Conservation (phyloP, 495 filamentous ascomycete genomes). For the Patellaria atrata region DNA sequence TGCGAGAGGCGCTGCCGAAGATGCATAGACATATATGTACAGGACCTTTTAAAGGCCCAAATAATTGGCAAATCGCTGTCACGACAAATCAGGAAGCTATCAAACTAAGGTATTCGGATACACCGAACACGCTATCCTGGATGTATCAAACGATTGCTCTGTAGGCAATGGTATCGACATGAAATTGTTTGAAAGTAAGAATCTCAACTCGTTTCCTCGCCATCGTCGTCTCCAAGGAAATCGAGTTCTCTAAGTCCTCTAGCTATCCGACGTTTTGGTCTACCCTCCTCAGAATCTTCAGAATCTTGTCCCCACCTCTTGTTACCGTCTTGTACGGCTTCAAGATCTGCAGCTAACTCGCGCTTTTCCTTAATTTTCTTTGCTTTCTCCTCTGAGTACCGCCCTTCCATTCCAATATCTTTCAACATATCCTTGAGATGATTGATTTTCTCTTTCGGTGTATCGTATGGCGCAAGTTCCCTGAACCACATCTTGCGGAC, state of each 20-base stretch:
- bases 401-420: slow-evolving; percentile 73
- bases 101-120: too few relatives aligned
- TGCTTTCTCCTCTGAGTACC: slow-evolving; percentile 73
- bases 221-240: slow-evolving; percentile 39
- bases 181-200: too few relatives aligned
- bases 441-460: slow-evolving; percentile 62
- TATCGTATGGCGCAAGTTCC: slow-evolving; percentile 63
- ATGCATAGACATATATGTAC: too few relatives aligned
- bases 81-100: too few relatives aligned
- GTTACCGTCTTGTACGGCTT: slow-evolving; percentile 63
- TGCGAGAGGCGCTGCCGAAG: too few relatives aligned
- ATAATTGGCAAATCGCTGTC: too few relatives aligned
- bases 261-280: slow-evolving; percentile 15
- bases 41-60: too few relatives aligned
- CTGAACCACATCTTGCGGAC: slow-evolving; percentile 84
- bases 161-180: too few relatives aligned
- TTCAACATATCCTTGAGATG: slow-evolving; percentile 66
- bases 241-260: slow-evolving; percentile 35
- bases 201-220: slow-evolving; percentile 22
- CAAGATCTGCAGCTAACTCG: slow-evolving; percentile 69
- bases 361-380: slow-evolving; percentile 69
- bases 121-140: too few relatives aligned
- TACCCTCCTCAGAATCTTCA: slow-evolving; percentile 30
- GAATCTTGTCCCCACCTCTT: slow-evolving; percentile 54
- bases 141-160: too few relatives aligned